Evolutionary conservation across 2,329 filamentous ascomycete genomes (phyloP), one percentile per base, ranked within the genome.

Genomic region (Ascomycota sp.): DNA sequence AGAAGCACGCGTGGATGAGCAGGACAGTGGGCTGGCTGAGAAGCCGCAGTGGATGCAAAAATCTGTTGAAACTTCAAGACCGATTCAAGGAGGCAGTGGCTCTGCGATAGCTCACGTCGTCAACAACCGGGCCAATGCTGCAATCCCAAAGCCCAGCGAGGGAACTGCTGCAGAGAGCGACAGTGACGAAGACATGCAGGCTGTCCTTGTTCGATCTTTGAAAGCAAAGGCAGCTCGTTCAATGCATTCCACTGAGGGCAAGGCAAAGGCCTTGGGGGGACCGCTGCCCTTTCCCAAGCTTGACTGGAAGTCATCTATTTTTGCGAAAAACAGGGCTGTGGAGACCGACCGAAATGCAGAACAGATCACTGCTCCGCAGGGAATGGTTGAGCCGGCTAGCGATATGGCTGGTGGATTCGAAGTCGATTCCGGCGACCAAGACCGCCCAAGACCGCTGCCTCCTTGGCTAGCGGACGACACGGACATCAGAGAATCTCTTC

Each of bases 221-320:
- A 68, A 66, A 41, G 45, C 63, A 37, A 68, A 71, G 47, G 63
- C 62, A 29, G 41, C 50, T 3, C 48, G 51, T 30, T 50, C 51
- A 12, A 56, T 52, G 30, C 50, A 51, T 2, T 45, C 57, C 3
- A 46, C 53, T n/a, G 50, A 63, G 8, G 72, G 68, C 33, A 59
- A 65, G 27, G 69, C 67, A 41, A 70, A 72, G 43, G 62, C 69
- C 0, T 71, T 92, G 46, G 69, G 70, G 41, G 86, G 86, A 0
- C 82, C 84, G 0, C 54, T 98, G 6, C 89, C 89, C 0, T 98
- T 98, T 46, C 83, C 92, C 43, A 86, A 82, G 47, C 62, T 92
- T 2, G 72, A 77, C 31, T 72, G 67, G 62, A 73, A 68, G 34
- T 74, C 68, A 2, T 66, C 62, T 1, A 58, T 72, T 2, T 72